Evolutionary conservation across 257 asterid species (phyloP).

Genomic region (Solanum stenotomum): DNA sequence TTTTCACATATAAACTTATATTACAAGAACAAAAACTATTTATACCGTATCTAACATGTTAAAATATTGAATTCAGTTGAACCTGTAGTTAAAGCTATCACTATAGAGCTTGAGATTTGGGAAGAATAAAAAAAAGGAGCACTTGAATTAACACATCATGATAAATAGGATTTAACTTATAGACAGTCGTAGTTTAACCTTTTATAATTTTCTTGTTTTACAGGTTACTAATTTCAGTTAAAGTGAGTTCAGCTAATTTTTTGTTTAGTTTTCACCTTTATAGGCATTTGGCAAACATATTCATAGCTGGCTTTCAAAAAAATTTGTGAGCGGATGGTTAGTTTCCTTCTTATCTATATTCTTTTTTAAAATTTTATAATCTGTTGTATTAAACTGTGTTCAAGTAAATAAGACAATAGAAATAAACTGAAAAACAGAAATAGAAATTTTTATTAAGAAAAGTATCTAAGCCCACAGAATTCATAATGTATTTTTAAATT

Average conservation of each 20-base stretch:
- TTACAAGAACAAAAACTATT: neutral
- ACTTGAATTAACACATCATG: neutral
- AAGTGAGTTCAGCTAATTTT: neutral
- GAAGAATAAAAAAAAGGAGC: neutral
- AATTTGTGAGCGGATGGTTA: conserved; percentile 21
- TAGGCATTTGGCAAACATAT: conserved; percentile 16
- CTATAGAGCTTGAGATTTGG: neutral
- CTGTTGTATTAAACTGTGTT: neutral
- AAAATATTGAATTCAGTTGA: neutral
- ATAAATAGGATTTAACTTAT: neutral
- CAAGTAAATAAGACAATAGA: neutral
- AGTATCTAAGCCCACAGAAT: neutral
- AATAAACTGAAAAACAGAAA: too few species aligned
- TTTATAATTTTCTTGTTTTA: neutral
- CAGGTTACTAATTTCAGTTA: neutral
- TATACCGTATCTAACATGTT: neutral
- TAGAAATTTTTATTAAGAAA: neutral
- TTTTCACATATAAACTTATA: neutral
- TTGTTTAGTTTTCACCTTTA: neutral
- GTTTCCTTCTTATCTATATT: neutral
- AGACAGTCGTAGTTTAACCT: neutral
- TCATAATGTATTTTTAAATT: neutral
- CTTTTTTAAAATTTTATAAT: neutral
- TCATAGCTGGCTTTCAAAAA: conserved; percentile 22
- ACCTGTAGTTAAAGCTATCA: neutral